A percentile compares a stretch with the other conserved stretches of the same genome.
These are phyloP conservation scores for Bruguiera parviflora DNA, from an alignment of 345 rosid genomes.

Conservation along the genomic window DNA sequence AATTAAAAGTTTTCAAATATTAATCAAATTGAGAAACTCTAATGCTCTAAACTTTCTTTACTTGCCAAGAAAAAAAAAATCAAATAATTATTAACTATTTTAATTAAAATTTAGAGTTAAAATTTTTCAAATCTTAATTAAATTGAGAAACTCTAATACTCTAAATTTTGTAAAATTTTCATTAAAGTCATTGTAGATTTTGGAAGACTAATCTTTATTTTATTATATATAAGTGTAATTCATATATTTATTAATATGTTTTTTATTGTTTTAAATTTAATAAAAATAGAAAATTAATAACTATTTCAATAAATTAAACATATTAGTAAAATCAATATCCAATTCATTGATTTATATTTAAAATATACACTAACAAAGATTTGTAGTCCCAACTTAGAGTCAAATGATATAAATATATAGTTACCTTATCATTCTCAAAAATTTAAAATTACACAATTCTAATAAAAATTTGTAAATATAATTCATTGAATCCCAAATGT, in stretches of 20 bases:
- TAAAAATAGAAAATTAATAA: too few relatives aligned
- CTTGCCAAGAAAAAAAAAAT: neutral
- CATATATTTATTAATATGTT: too few relatives aligned
- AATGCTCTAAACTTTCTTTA: neutral
- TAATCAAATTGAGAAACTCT: neutral
- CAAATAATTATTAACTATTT: neutral
- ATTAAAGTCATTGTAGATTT: neutral
- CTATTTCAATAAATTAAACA: too few relatives aligned
- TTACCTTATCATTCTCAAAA: too few relatives aligned
- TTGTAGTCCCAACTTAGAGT: too few relatives aligned
- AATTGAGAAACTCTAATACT: neutral
- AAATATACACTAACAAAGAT: too few relatives aligned
- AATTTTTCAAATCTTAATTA: neutral
- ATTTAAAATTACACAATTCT: too few relatives aligned
- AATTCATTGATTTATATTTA: too few relatives aligned
- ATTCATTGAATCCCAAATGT: too few relatives aligned
- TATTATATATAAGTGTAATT: neutral
- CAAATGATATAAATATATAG: too few relatives aligned
- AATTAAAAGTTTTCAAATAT: neutral
- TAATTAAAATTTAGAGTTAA: neutral
- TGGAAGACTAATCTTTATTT: neutral
- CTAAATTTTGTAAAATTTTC: neutral
- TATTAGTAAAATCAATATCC: neutral
- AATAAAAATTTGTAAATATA: too few relatives aligned
- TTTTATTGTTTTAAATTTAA: too few relatives aligned